Evolutionary conservation across 78 protist species (phyloP).

Genomic region (Protostelium mycophagum): DNA sequence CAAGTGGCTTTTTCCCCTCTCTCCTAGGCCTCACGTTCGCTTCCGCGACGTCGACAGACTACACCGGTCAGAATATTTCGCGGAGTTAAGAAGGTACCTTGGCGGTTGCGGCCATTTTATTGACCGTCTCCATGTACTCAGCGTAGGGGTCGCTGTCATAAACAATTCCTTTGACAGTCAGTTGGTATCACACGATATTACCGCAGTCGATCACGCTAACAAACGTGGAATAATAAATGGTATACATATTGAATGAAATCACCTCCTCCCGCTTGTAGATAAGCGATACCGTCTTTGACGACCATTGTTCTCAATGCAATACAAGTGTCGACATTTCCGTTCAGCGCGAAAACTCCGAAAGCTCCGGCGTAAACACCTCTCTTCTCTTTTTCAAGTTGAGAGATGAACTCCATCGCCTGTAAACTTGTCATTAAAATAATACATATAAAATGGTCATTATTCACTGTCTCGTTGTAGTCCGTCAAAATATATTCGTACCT

Average conservation of each 20-base stretch:
- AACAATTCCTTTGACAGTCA: slow-evolving; percentile 61
- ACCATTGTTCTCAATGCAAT: slow-evolving; percentile 53
- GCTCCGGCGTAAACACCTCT: slow-evolving; percentile 36
- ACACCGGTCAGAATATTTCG: not conserved
- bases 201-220: slow-evolving; percentile 16
- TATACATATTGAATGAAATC: not conserved
- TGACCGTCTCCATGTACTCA: slow-evolving; percentile 57
- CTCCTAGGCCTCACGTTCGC: not conserved
- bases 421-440: not conserved
- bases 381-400: slow-evolving; percentile 6
- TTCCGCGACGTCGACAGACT: not conserved
- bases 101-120: slow-evolving; percentile 14
- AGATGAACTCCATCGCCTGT: slow-evolving; percentile 40
- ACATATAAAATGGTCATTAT: too few relatives aligned
- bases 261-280: slow-evolving; percentile 13
- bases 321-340: slow-evolving; percentile 56
- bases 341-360: not conserved
- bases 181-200: not conserved
- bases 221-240: not conserved
- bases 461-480: not conserved
- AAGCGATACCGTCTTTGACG: slow-evolving; percentile 5
- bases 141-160: slow-evolving; percentile 33
- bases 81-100: not conserved
- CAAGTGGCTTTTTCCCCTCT: not conserved
- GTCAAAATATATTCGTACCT: not conserved